A percentile compares a stretch with the other conserved stretches of the same genome.
phyloP scores from a whole-genome alignment of 345 rosid genomes.

The Melaleuca quinquenervia region DNA sequence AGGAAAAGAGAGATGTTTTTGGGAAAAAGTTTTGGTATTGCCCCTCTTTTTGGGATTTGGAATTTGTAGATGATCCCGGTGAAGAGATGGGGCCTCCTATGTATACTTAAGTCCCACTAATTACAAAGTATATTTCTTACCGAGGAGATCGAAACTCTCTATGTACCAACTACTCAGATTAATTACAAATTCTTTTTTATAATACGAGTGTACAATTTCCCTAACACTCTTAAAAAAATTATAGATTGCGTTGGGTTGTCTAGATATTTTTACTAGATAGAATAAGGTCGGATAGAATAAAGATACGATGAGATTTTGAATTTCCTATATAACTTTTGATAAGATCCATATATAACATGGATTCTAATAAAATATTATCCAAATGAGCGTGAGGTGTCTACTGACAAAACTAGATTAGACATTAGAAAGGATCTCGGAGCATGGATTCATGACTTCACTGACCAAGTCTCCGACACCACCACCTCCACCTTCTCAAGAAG shows the following conservation, averaged over 20 bases:
- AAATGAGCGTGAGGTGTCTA: neutral
- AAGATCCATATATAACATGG: neutral
- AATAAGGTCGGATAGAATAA: neutral
- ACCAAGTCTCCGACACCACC: too few relatives aligned
- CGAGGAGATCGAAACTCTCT: neutral
- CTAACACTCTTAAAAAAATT: too few relatives aligned
- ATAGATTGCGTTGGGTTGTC: neutral
- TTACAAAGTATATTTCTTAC: neutral
- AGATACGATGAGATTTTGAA: neutral
- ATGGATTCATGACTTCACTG: too few relatives aligned
- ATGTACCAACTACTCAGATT: neutral
- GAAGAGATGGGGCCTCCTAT: neutral
- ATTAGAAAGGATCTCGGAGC: too few relatives aligned
- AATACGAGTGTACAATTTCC: too few relatives aligned
- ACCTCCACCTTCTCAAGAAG: too few relatives aligned
- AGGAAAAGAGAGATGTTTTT: neutral
- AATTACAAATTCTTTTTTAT: too few relatives aligned
- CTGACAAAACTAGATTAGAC: neutral
- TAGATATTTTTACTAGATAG: rapidly evolving
- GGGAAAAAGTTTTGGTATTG: neutral
- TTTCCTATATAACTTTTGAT: neutral
- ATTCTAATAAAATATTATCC: rapidly evolving
- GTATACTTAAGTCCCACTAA: neutral
- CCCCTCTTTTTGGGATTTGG: neutral
- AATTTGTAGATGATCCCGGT: neutral